Evolutionary conservation across 257 asterid species (phyloP), one percentile per base, ranked within the genome.

Genomic region (Solanum ossicruentum): DNA sequence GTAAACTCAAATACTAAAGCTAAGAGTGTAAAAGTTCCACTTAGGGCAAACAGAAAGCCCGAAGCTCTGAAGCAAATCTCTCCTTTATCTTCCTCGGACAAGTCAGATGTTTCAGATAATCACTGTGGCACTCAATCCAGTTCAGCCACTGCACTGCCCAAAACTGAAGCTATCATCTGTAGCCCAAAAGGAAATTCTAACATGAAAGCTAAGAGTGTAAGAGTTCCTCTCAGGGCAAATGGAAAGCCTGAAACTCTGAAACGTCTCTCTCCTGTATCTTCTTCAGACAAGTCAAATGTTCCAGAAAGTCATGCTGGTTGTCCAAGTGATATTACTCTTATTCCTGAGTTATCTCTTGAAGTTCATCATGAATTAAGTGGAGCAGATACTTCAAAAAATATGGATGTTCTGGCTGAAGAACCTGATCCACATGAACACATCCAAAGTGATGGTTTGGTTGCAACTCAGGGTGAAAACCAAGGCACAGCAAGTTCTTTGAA

Each of bases 1-100:
- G 90, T 88, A 85, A 90, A 90, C 84, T 88, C 93, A 82, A 91
- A 84, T 87, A 87, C 86, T 85, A 95, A 94, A 86, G 87, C 88
- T 81, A 94, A 91, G 94, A 84, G 80, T 80, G 85, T 85, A 41
- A 92, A 92, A 86, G 84, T 81, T 87, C 88, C 92, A 84, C 86
- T 85, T 26, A 79, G 80, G 65, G 84, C 84, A 82, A 90, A 72
- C 26, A 61, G 77, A 72, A 90, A 87, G 67, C 82, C 85, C 80
- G 86, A 83, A 58, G 86, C 84, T 39, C 89, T 88, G 85, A 89
- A 86, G 85, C 84, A 47, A 51, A 51, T 79, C 23, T 86, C 89
- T 84, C 86, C 87, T 28, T 83, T 81, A 77, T 66, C 91, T 66
- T 49, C 80, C 15, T 85, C 66, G 57, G 93, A 86, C 84, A 87